These are phyloP conservation scores for Aspergillus sp. DNA, from an alignment of 2,329 filamentous ascomycete species.

Conservation along the genomic window DNA sequence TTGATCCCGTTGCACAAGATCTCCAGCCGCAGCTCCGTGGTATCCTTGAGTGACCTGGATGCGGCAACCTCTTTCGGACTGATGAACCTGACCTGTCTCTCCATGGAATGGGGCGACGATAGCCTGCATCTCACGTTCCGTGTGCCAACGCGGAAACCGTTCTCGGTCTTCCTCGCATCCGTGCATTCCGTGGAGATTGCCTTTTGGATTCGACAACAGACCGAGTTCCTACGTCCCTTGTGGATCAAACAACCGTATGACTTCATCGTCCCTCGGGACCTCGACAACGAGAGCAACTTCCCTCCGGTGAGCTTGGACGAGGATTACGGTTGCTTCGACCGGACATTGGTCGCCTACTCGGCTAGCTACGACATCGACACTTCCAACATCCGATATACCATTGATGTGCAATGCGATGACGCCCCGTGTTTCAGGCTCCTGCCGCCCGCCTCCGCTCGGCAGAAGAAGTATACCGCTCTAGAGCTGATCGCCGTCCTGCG, in stretches of 20 bases:
- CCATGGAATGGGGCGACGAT: slow-evolving; percentile 64
- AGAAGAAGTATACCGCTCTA: slow-evolving; percentile 58
- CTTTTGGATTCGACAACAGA: slow-evolving; percentile 60
- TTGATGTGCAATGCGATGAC: slow-evolving; percentile 65
- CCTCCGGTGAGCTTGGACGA: slow-evolving; percentile 54
- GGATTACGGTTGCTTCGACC: slow-evolving; percentile 65
- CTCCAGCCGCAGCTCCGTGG: slow-evolving; percentile 56
- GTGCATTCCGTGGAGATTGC: slow-evolving; percentile 66
- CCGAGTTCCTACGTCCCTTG: slow-evolving; percentile 65
- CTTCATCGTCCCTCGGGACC: slow-evolving; percentile 60
- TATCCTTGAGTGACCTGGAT: slow-evolving; percentile 55
- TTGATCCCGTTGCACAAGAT: slow-evolving; percentile 66
- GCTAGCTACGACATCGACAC: slow-evolving; percentile 69
- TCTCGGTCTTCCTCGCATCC: slow-evolving; percentile 63
- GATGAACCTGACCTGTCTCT: slow-evolving; percentile 61
- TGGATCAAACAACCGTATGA: slow-evolving; percentile 66
- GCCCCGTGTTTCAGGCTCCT: slow-evolving; percentile 67
- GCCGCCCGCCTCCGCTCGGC: slow-evolving; percentile 52
- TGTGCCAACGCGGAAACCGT: slow-evolving; percentile 57
- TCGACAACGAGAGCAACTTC: slow-evolving; percentile 54
- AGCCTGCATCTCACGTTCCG: slow-evolving; percentile 67
- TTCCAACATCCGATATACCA: slow-evolving; percentile 65
- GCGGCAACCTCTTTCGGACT: slow-evolving; percentile 62
- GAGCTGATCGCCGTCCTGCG: slow-evolving; percentile 72
- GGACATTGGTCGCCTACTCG: slow-evolving; percentile 70